These are phyloP conservation scores for Lactarius psammicola DNA, from an alignment of 768 basidiomycete species.

Conservation along the genomic window DNA sequence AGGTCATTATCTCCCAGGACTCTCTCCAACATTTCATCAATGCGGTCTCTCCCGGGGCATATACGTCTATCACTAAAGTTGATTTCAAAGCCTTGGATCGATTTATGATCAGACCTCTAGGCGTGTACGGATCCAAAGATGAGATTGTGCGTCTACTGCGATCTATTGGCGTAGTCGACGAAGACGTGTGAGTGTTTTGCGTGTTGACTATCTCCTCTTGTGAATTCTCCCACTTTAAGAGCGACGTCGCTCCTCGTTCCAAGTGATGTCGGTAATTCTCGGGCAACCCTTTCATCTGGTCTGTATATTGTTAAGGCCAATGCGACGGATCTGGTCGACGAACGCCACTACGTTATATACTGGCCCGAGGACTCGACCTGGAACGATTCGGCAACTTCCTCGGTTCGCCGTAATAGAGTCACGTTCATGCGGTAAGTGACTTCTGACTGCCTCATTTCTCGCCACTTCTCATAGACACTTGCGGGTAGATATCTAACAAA, in stretches of 20 bases:
- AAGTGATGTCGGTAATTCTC: slow-evolving; percentile 22
- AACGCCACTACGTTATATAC: slow-evolving; percentile 49
- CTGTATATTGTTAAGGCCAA: slow-evolving; percentile 43
- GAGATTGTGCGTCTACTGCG: slow-evolving; percentile 49
- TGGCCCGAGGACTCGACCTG: slow-evolving; percentile 64
- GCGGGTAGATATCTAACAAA: slow-evolving; percentile 13
- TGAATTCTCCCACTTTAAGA: slow-evolving; percentile 19
- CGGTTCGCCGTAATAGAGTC: slow-evolving; percentile 51
- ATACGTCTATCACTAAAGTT: slow-evolving; percentile 52
- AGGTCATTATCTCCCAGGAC: slow-evolving; percentile 57
- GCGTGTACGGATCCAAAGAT: slow-evolving; percentile 54
- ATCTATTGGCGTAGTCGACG: slow-evolving; percentile 39
- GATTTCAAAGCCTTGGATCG: slow-evolving; percentile 54
- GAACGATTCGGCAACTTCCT: slow-evolving; percentile 47
- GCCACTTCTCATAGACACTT: not conserved
- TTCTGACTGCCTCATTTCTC: not conserved
- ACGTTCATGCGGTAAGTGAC: slow-evolving; percentile 58
- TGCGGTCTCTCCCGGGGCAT: slow-evolving; percentile 49
- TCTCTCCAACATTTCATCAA: slow-evolving; percentile 51
- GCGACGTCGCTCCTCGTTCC: slow-evolving; percentile 26
- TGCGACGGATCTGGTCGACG: slow-evolving; percentile 22
- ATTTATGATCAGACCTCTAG: slow-evolving; percentile 48
- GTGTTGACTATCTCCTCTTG: not conserved
- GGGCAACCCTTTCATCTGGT: slow-evolving; percentile 46
- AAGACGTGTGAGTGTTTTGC: slow-evolving; percentile 39